Evolutionary conservation across 2,329 filamentous ascomycete species (phyloP).

Genomic region (Calonectria fujianensis): DNA sequence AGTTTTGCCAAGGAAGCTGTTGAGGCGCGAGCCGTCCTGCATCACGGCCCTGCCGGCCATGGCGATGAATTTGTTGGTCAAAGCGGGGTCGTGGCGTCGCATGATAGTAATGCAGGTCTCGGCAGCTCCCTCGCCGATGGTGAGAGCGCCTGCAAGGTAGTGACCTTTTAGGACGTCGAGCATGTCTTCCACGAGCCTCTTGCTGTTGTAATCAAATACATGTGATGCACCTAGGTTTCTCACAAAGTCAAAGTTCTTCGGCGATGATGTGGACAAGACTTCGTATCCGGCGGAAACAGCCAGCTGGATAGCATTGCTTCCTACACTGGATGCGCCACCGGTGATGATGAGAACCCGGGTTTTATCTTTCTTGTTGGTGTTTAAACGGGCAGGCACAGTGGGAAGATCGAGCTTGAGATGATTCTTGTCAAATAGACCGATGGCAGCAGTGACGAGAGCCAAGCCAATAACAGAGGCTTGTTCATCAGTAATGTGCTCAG

Average conservation of each 20-base stretch:
- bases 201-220: conserved; percentile 64
- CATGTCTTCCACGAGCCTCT: conserved; percentile 41
- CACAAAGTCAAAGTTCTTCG: conserved; percentile 64
- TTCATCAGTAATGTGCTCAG: conserved; percentile 42
- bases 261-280: conserved; percentile 64
- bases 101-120: not conserved
- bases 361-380: conserved; percentile 53
- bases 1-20: not conserved
- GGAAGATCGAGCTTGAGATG: conserved; percentile 49
- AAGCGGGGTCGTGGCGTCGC: not conserved
- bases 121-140: not conserved
- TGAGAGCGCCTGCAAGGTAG: conserved; percentile 7
- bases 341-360: conserved; percentile 56
- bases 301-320: conserved; percentile 67
- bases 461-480: conserved; percentile 47
- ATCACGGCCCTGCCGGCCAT: not conserved
- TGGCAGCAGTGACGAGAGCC: conserved; percentile 41
- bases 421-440: conserved; percentile 45
- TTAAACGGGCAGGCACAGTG: conserved; percentile 30
- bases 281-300: conserved; percentile 64
- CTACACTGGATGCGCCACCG: conserved; percentile 69
- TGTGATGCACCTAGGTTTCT: conserved; percentile 63
- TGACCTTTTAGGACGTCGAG: not conserved
- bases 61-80: conserved; percentile 7
- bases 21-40: not conserved